These are phyloP conservation scores for Talaromyces sp. DNA, from an alignment of 2,329 filamentous ascomycete species.

Conservation along the genomic window DNA sequence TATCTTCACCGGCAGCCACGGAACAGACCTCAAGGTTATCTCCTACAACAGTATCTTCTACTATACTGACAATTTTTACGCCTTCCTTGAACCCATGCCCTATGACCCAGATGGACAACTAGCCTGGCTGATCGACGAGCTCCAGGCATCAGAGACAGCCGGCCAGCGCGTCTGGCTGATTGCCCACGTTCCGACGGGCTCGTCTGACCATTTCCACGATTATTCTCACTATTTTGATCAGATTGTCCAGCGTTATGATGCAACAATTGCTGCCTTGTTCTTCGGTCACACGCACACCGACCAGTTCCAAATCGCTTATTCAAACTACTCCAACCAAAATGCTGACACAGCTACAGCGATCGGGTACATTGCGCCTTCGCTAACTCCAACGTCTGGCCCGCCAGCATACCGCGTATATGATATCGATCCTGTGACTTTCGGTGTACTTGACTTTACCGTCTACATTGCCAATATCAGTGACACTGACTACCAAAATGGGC, in stretches of 20 bases:
- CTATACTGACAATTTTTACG: slow-evolving; percentile 55
- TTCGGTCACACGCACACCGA: slow-evolving; percentile 56
- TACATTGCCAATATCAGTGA: slow-evolving; percentile 52
- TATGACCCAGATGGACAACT: slow-evolving; percentile 50
- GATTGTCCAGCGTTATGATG: slow-evolving; percentile 50
- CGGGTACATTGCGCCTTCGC: slow-evolving; percentile 52
- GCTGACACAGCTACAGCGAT: slow-evolving; percentile 43
- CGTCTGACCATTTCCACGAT: slow-evolving; percentile 49
- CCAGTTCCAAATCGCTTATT: slow-evolving; percentile 53
- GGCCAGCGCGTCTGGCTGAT: slow-evolving; percentile 54
- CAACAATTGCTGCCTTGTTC: slow-evolving; percentile 53
- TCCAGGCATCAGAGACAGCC: slow-evolving; percentile 49
- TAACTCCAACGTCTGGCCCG: slow-evolving; percentile 52
- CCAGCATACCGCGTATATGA: slow-evolving; percentile 56
- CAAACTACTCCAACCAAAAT: slow-evolving; percentile 40
- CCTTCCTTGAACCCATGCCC: slow-evolving; percentile 48
- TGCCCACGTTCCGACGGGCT: slow-evolving; percentile 53
- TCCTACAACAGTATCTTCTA: slow-evolving; percentile 58
- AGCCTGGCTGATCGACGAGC: slow-evolving; percentile 44
- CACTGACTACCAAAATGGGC: slow-evolving; percentile 41
- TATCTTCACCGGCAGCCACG: slow-evolving; percentile 39
- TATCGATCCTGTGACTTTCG: slow-evolving; percentile 54
- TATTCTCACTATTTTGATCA: slow-evolving; percentile 50
- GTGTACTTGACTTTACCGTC: slow-evolving; percentile 49
- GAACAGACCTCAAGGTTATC: slow-evolving; percentile 46